phyloP scores from a whole-genome alignment of 257 asterid genomes.

The Apocynum venetum region DNA sequence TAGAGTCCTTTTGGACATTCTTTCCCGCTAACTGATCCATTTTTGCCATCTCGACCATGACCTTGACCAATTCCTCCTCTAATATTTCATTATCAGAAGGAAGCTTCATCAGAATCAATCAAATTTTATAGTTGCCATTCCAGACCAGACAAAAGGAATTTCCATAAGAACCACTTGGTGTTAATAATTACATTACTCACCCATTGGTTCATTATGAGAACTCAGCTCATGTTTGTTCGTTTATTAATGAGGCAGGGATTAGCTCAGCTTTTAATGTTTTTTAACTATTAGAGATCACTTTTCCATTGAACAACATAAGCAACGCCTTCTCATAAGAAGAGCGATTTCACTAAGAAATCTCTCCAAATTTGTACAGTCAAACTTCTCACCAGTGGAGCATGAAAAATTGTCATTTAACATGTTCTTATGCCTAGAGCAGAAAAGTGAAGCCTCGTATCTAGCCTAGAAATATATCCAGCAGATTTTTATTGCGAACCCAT shows the following conservation, averaged over 20 bases:
- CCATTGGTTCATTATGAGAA: background rate
- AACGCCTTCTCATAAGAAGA: background rate
- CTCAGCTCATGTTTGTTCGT: background rate
- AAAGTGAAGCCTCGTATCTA: background rate
- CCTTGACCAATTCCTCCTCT: conserved; percentile 86
- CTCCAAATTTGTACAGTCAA: background rate
- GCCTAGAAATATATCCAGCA: background rate
- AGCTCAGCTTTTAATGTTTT: background rate
- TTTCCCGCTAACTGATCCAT: conserved; percentile 77
- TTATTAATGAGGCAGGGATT: background rate
- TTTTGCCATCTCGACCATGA: conserved; percentile 62
- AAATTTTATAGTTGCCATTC: background rate
- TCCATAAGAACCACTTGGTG: background rate
- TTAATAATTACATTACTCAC: background rate
- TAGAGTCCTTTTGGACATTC: conserved; percentile 85
- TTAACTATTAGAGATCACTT: background rate
- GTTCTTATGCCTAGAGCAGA: background rate
- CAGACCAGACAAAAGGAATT: background rate
- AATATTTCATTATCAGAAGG: conserved; percentile 20
- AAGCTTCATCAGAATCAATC: background rate
- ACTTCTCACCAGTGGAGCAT: background rate
- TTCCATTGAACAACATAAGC: background rate
- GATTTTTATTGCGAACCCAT: background rate
- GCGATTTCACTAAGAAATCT: background rate
- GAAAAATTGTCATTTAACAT: background rate